Evolutionary conservation across 1,284 basidiomycete genomes (phyloP).

Genomic region (Sporisorium exsertum): DNA sequence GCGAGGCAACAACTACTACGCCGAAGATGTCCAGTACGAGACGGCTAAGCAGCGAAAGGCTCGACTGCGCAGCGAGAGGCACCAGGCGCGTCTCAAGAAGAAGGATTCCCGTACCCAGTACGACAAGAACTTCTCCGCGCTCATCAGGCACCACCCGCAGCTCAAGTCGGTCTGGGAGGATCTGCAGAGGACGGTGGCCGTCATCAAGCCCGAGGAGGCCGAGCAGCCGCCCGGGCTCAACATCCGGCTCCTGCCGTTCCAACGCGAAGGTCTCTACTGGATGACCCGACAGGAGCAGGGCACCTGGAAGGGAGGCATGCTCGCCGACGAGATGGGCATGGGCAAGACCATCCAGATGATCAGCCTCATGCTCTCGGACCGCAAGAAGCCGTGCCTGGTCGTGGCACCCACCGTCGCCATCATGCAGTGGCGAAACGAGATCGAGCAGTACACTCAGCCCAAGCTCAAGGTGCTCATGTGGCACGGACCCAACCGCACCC

Average conservation of each 20-base stretch:
- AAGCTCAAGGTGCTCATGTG: constrained; percentile 80
- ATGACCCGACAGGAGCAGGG: constrained; percentile 93
- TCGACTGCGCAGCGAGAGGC: constrained; percentile 46
- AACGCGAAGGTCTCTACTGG: constrained; percentile 93
- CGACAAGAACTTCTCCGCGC: constrained; percentile 32
- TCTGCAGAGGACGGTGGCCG: constrained; percentile 72
- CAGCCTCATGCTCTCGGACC: constrained; percentile 83
- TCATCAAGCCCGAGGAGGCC: constrained; percentile 75
- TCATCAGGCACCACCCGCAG: constrained; percentile 73
- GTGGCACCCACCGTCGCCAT: constrained; percentile 92
- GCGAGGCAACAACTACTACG: constrained; percentile 38
- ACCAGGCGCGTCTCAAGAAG: constrained; percentile 44
- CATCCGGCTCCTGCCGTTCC: constrained; percentile 76
- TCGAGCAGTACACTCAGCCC: constrained; percentile 74
- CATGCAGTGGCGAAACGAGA: constrained; percentile 98
- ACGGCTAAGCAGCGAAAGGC: constrained; percentile 58
- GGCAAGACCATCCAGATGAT: constrained; percentile 99
- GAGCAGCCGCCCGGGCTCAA: constrained; percentile 80
- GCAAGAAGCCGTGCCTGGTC: constrained; percentile 85
- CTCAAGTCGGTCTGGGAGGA: constrained; percentile 89
- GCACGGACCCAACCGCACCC: constrained; percentile 80
- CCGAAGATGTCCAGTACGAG: constrained; percentile 53
- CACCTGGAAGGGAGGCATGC: constrained; percentile 89
- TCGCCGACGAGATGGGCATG: constrained; percentile 93
- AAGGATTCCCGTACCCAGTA: constrained; percentile 36